Base-by-base conservation (phyloP, 495 filamentous ascomycete genomes). In the Sporormia fimetaria region DNA sequence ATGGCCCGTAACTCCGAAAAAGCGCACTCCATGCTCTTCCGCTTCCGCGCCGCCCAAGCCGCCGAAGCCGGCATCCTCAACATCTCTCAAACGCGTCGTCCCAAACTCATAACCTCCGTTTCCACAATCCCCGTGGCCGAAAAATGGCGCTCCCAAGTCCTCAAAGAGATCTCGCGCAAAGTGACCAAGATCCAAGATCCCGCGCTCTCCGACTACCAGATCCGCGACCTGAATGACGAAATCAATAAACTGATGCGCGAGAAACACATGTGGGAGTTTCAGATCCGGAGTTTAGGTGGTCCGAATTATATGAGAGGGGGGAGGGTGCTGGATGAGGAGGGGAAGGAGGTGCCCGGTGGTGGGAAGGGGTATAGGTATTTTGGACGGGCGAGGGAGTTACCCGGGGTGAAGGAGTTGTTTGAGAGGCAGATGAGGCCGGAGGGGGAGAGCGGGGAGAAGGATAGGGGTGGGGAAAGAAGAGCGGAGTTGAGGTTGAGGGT, bases 21-120 rank as follows among this genome's bases (percentile, higher is more conserved):
- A 67, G 90, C 90, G 44, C 90, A 98, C 64, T 95, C 88, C 16
- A 98, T 98, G 90, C 92, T 98, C 63, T 98, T 94, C 68, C 90
- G 90, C 70, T 98, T 98, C 73, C 85, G 92, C 61, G 90, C 94
- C 57, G 80, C 87, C 55, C 90, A 96, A 69, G 92, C 92, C 38
- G 87, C 88, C 41, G 87, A 94, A 60, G 69, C 94, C 24, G 90
- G 90, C 56, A 95, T 96, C 52, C 83, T 96, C 65, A 87, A 94
- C 64, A 78, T 81, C 6, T 81, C 82, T n/a, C 82, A 87, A 26
- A 80, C 86, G 6, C 78, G 87, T 4, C 84, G 90, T 7, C 90
- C 90, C 23, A 92, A 90, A 58, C 70, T 71, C 38, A 94, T 96
- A 59, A 88, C 83, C 10, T 73, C 80, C 47, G 76, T 94, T 40